Percentiles rank a stretch among this genome's conserved stretches.
Conservation (phyloP, 441 rosid species). For the Pelargonium cotyledonis region DNA sequence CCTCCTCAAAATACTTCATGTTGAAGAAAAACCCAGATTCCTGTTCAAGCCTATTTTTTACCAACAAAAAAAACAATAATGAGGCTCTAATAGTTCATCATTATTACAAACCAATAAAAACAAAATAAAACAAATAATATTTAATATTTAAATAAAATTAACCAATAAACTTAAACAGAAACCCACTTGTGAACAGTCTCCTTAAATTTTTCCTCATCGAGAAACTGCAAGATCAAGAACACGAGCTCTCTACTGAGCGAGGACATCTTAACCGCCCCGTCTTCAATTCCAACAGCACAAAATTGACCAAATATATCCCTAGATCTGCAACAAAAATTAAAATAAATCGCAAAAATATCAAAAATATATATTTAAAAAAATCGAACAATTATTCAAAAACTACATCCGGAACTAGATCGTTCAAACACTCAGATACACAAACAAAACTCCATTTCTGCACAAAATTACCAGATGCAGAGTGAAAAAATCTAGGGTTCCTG, state of each 20-base stretch:
- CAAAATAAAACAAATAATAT: background rate
- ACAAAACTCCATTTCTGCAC: constrained; percentile 10
- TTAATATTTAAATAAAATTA: background rate
- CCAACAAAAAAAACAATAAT: constrained; percentile 3
- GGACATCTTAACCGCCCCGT: constrained; percentile 47
- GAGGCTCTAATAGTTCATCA: background rate
- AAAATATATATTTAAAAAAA: background rate
- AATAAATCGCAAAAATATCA: constrained; percentile 14
- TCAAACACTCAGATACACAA: constrained; percentile 22
- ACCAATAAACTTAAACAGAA: background rate
- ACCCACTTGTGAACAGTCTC: constrained; percentile 65
- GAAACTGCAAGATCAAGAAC: constrained; percentile 76
- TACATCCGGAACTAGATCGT: constrained; percentile 38
- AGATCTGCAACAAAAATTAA: constrained; percentile 52
- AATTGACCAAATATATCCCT: constrained; percentile 28
- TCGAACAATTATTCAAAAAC: constrained; percentile 2
- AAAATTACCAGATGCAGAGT: constrained; percentile 20
- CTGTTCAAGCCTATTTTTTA: constrained; percentile 56
- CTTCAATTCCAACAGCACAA: constrained; percentile 28
- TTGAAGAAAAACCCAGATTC: constrained; percentile 78
- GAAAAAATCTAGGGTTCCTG: constrained; percentile 33
- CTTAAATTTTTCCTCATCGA: constrained; percentile 75
- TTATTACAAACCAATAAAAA: background rate
- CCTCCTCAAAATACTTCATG: constrained; percentile 70
- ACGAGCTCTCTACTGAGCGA: constrained; percentile 77